A percentile compares a stretch with the other conserved stretches of the same genome.
Evolutionary conservation across 495 filamentous ascomycete species (phyloP).

Genomic region (Trichocladium antarcticum): DNA sequence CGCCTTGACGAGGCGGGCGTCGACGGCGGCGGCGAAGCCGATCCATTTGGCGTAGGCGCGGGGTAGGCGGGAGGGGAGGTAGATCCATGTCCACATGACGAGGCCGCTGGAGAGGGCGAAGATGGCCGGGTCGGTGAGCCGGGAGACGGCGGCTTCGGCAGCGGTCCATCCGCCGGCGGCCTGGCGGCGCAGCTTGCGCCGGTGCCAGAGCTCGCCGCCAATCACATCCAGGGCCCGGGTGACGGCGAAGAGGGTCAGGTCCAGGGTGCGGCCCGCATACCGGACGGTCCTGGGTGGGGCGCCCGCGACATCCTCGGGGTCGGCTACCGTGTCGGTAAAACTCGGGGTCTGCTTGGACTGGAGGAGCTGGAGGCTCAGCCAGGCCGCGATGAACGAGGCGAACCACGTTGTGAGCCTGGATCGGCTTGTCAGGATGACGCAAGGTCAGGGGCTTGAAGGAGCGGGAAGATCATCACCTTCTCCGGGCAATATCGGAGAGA

Average conservation of each 20-base stretch:
- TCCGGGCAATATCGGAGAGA: constrained; percentile 22
- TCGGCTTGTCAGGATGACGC: not conserved
- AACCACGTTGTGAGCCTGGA: constrained; percentile 37
- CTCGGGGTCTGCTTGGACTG: constrained; percentile 36
- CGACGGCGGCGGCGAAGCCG: constrained; percentile 63
- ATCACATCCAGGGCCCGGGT: constrained; percentile 66
- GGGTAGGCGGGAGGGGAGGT: constrained; percentile 57
- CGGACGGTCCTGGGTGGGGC: constrained; percentile 20
- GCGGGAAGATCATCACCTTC: constrained; percentile 20
- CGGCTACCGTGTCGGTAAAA: constrained; percentile 28
- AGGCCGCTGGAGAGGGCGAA: constrained; percentile 68
- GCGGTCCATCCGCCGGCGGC: constrained; percentile 39
- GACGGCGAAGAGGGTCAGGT: constrained; percentile 73
- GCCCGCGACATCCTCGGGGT: constrained; percentile 4
- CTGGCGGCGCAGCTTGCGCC: constrained; percentile 27
- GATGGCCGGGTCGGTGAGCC: constrained; percentile 52
- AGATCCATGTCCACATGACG: constrained; percentile 91
- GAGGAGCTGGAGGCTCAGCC: constrained; percentile 38
- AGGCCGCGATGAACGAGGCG: constrained; percentile 41
- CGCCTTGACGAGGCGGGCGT: constrained; percentile 62
- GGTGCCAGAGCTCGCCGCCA: constrained; percentile 54
- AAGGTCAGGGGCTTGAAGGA: not conserved
- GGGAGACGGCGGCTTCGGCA: constrained; percentile 41
- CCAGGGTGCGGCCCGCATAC: constrained; percentile 67
- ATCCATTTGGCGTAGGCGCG: constrained; percentile 81